Base-by-base conservation (phyloP, 2,329 filamentous ascomycete genomes). In the Geosmithia putterillii region DNA sequence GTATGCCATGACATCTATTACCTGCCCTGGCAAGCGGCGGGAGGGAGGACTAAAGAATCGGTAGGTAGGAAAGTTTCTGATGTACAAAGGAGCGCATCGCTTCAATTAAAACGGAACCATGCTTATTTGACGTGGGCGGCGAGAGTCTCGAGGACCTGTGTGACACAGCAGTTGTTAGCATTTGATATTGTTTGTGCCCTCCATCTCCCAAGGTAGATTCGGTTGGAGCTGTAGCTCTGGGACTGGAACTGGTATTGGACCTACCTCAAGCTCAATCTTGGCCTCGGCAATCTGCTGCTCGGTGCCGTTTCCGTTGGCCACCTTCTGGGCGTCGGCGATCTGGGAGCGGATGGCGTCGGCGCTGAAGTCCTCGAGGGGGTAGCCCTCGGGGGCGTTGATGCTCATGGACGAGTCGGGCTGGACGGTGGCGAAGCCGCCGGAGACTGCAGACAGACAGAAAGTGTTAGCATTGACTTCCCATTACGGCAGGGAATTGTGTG, bases 361-460 rank as follows among this genome's bases (percentile, higher is more conserved):
- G 75, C 86, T 95, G 76, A 98, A 98, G 61, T 95, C 88, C 69
- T 96, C 92, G 46, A 98, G 70, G 50, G 90, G 74, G 74, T 81
- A 96, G 47, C 86, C 92, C 76, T 98, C 92, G 48, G 94, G 86
- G 55, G 92, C 89, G 71, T 96, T 98, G 76, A 98, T 95, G 83
- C 86, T 95, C 66, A 98, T 74, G 59, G 81, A 69, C 36, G 89
- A 96, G 74, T 88, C 82, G 61, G 92, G 92, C 75, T 98, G 92
- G 48, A 98, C 88, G 57, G 92, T 82, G 58, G 92, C 92, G 61
- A 98, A 98, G 54, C 92, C 92, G 61, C 92, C 92, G 51, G 92
- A 95, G 48, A 96, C 89, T 34, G 15, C n/a, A 12, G 23, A 9
- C 3, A 14, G 4, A 3, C 28, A 12, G 10, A 34, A 10, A 18